A percentile compares a stretch with the other conserved stretches of the same genome.
Evolutionary conservation across 2,329 filamentous ascomycete genomes (phyloP).

Genomic region (Fusarium euwallaceae): DNA sequence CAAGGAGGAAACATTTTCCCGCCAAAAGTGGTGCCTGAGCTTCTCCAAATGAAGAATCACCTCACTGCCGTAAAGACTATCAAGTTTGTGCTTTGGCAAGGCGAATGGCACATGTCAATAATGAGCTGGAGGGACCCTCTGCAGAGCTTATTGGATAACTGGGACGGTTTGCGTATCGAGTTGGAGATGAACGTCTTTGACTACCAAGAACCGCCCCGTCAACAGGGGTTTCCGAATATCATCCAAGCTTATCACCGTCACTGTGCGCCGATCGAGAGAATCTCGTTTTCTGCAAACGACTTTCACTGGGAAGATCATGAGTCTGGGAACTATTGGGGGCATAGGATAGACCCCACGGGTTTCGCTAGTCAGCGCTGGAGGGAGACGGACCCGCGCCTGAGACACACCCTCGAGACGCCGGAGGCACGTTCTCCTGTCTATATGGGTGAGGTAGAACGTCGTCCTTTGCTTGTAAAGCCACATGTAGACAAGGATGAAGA

Average conservation of each 20-base stretch:
- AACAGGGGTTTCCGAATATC: neutral
- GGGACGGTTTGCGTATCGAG: neutral
- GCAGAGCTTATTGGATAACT: neutral
- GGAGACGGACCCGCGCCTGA: neutral
- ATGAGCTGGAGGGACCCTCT: neutral
- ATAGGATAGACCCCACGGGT: neutral
- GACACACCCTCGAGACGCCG: no score
- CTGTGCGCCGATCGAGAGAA: neutral
- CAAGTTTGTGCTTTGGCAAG: slow-evolving; percentile 15
- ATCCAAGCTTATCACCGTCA: slow-evolving; percentile 1
- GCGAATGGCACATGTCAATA: neutral
- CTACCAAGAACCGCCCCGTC: neutral
- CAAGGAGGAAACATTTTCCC: neutral
- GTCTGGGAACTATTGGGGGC: neutral
- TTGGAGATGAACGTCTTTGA: slow-evolving; percentile 17
- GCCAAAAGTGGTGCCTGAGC: neutral
- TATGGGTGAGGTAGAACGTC: neutral
- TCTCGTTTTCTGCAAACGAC: slow-evolving; percentile 5
- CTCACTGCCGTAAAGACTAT: neutral
- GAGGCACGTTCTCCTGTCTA: no score
- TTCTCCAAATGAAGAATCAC: slow-evolving; percentile 5
- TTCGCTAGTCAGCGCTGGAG: neutral
- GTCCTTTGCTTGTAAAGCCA: slow-evolving; percentile 1
- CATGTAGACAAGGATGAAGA: neutral
- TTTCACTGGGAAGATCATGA: neutral